Base-by-base conservation (phyloP, 306 rosid species). In the Myrica gale region DNA sequence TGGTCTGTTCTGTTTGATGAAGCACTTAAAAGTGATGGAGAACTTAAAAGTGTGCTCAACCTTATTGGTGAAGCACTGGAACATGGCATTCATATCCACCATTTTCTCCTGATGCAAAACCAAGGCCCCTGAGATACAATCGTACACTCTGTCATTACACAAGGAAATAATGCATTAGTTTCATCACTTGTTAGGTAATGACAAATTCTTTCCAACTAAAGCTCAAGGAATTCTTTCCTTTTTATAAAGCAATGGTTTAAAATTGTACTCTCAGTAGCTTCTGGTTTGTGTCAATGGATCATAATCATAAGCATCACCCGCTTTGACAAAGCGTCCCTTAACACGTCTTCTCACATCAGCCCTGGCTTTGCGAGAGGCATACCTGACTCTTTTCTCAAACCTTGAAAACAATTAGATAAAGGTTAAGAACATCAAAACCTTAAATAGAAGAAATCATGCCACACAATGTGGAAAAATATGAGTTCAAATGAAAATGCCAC, bases 251-350 rank as follows among this genome's bases (percentile, higher is more conserved):
- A 88, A 32, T 79, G 84, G 93, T 84, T 32, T 82, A 81, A 79
- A 76, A 50, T 72, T 81, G 88, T 87, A 84, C 89, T 85, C 84
- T 88, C 90, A 92, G 88, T 41, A 96, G 93, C 99, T 92, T 87
- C 96, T 89, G 87, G 98, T 90, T 80, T 81, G 74, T 87, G 57
- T 89, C 92, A 92, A 60, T 7, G 97, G 97, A 74, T 95, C 99
- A 55, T 92, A 95, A 84, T 95, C 97, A 79, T 85, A 90, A 69
- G 76, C 87, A 58, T 95, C 97, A 32, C 99, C 99, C 16, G 97
- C 96, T 88, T 95, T 95, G 56, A 95, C 90, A 78, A 95, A 92
- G 37, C 97, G 93, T 73, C 99, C 99, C 85, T 95, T 95, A 85
- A 92, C 99, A 16, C 97, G 95, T 83, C 71, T 90, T 82, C 99